These are phyloP conservation scores for Metarhizium guizhouense DNA, from an alignment of 2,329 filamentous ascomycete genomes.

Conservation along the genomic window DNA sequence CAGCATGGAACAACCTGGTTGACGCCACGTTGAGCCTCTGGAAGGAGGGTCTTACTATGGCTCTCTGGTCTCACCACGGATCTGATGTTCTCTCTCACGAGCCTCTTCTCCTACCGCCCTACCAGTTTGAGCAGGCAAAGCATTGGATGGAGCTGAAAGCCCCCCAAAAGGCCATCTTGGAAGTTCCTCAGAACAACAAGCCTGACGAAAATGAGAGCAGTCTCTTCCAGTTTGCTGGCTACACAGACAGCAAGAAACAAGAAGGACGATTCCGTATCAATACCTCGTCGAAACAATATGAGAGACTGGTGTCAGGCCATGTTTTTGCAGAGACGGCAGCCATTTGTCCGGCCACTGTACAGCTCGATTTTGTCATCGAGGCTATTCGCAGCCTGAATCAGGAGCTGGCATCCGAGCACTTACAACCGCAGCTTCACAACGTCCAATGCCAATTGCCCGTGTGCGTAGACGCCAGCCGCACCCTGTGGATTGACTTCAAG, in stretches of 20 bases:
- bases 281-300: slow-evolving; percentile 24
- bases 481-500: slow-evolving; percentile 20
- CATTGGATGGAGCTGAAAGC: slow-evolving; percentile 29
- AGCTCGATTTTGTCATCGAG: slow-evolving; percentile 21
- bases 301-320: slow-evolving; percentile 26
- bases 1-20: slow-evolving; percentile 9
- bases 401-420: slow-evolving; percentile 8
- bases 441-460: slow-evolving; percentile 12
- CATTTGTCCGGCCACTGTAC: slow-evolving; percentile 28
- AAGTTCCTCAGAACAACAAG: not conserved
- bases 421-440: slow-evolving; percentile 20
- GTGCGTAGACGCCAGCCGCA: slow-evolving; percentile 5
- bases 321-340: slow-evolving; percentile 28
- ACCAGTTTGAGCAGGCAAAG: slow-evolving; percentile 30
- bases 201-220: not conserved
- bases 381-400: slow-evolving; percentile 21
- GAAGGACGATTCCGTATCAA: slow-evolving; percentile 29
- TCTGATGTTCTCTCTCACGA: slow-evolving; percentile 15
- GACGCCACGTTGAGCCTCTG: slow-evolving; percentile 26
- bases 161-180: not conserved
- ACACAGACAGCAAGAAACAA: not conserved
- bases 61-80: slow-evolving; percentile 28
- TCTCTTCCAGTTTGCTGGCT: not conserved
- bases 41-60: slow-evolving; percentile 24
- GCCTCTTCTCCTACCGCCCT: slow-evolving; percentile 26